Conservation (phyloP, 768 basidiomycete species). For the Tylopilus rubrobrunneus region DNA sequence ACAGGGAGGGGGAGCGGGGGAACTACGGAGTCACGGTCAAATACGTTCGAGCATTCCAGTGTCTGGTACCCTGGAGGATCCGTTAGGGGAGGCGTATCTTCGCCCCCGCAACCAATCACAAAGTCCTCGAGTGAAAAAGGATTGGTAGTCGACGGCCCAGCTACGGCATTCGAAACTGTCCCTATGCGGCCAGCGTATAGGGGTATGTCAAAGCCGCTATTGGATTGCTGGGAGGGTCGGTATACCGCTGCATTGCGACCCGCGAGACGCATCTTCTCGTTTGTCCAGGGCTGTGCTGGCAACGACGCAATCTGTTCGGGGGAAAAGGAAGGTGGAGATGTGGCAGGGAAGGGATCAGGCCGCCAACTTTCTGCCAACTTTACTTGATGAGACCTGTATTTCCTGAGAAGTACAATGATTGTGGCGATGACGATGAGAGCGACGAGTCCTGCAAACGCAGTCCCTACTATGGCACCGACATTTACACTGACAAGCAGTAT, state of each 20-base stretch:
- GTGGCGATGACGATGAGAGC: not conserved
- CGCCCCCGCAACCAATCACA: not conserved
- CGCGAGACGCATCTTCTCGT: constrained; percentile 2
- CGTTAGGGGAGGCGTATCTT: not conserved
- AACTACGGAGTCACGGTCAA: not conserved
- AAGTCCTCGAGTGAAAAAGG: not conserved
- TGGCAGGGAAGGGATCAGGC: constrained; percentile 2
- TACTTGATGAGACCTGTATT: not conserved
- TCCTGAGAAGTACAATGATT: constrained; percentile 4
- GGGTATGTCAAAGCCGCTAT: not conserved
- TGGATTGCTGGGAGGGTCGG: not conserved
- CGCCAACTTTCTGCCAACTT: not conserved
- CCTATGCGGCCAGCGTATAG: not conserved
- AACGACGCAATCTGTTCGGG: not conserved
- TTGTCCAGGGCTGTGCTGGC: not conserved
- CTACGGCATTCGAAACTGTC: not conserved
- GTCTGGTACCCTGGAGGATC: not conserved
- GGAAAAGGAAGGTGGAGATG: not conserved
- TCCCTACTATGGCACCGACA: constrained; percentile 1
- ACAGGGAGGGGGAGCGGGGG: no score
- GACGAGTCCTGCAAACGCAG: constrained; percentile 3
- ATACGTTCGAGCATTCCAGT: not conserved
- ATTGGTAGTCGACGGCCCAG: not conserved
- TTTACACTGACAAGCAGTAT: constrained; percentile 3
- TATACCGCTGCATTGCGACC: not conserved